Evolutionary conservation across 768 basidiomycete species (phyloP).

Genomic region (Termitomyces heimii): DNA sequence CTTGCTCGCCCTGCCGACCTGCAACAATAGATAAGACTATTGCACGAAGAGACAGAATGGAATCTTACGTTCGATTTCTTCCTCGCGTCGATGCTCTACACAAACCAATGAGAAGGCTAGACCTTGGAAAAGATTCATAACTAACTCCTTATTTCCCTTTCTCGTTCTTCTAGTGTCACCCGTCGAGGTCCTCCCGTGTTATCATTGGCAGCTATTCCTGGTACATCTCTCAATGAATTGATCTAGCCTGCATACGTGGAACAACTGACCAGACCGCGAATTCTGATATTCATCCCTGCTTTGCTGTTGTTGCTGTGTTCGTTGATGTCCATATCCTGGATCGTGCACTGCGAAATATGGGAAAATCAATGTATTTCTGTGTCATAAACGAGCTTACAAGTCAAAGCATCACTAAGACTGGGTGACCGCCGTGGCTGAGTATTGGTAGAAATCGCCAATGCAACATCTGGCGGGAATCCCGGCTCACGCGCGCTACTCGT

Average conservation of each 20-base stretch:
- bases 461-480: conserved; percentile 12
- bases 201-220: conserved; percentile 17
- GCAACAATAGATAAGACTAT: neutral
- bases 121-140: neutral
- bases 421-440: conserved; percentile 71
- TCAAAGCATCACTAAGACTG: conserved; percentile 63
- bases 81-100: conserved; percentile 31
- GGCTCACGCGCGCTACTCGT: conserved; percentile 14
- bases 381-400: conserved; percentile 21
- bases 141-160: conserved; percentile 21
- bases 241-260: neutral
- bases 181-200: conserved; percentile 28
- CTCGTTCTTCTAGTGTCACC: conserved; percentile 31
- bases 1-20: conserved; percentile 14
- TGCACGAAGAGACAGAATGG: neutral
- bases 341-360: conserved; percentile 24
- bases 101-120: neutral
- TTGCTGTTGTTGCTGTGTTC: conserved; percentile 29
- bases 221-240: neutral
- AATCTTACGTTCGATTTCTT: conserved; percentile 37
- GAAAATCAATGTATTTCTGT: neutral
- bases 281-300: conserved; percentile 29
- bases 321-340: conserved; percentile 15
- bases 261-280: conserved; percentile 27
- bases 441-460: conserved; percentile 33